phyloP scores from a whole-genome alignment of 1,284 basidiomycete species.

The Ustilago loliicola region DNA sequence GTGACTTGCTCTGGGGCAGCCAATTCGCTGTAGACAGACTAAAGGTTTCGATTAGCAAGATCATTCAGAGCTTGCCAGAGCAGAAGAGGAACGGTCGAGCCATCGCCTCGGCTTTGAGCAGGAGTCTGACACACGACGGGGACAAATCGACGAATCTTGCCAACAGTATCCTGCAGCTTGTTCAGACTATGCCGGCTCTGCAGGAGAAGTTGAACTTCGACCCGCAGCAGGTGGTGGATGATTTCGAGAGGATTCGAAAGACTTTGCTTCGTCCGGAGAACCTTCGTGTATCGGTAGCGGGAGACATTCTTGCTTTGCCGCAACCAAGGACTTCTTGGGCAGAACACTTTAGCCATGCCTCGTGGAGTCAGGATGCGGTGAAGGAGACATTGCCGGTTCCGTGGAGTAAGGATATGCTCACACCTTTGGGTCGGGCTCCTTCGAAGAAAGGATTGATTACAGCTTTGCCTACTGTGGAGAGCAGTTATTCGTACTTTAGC shows the following conservation, averaged over 20 bases:
- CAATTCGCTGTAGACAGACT: conserved; percentile 89
- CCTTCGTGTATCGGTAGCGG: conserved; percentile 87
- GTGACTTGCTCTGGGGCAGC: conserved; percentile 86
- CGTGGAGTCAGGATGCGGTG: conserved; percentile 16
- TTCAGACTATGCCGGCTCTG: conserved; percentile 84
- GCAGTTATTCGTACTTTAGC: conserved; percentile 85
- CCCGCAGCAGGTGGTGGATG: conserved; percentile 53
- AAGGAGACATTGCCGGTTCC: conserved; percentile 78
- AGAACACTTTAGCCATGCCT: conserved; percentile 20
- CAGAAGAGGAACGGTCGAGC: conserved; percentile 89
- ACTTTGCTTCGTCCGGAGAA: conserved; percentile 77
- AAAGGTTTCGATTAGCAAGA: conserved; percentile 87
- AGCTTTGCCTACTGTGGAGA: conserved; percentile 92
- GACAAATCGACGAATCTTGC: conserved; percentile 81
- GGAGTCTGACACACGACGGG: conserved; percentile 79
- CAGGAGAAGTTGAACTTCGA: conserved; percentile 75
- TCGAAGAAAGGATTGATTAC: conserved; percentile 81
- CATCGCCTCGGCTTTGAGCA: conserved; percentile 81
- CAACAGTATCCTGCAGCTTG: conserved; percentile 80
- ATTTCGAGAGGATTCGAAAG: conserved; percentile 59
- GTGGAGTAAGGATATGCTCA: conserved; percentile 80
- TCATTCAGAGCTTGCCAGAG: conserved; percentile 91
- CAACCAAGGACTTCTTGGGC: conserved; percentile 76
- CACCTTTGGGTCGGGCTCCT: conserved; percentile 80
- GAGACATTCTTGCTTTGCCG: conserved; percentile 82